These are phyloP conservation scores for Rhodamnia rubescens DNA, from an alignment of 345 rosid genomes.

Conservation along the genomic window DNA sequence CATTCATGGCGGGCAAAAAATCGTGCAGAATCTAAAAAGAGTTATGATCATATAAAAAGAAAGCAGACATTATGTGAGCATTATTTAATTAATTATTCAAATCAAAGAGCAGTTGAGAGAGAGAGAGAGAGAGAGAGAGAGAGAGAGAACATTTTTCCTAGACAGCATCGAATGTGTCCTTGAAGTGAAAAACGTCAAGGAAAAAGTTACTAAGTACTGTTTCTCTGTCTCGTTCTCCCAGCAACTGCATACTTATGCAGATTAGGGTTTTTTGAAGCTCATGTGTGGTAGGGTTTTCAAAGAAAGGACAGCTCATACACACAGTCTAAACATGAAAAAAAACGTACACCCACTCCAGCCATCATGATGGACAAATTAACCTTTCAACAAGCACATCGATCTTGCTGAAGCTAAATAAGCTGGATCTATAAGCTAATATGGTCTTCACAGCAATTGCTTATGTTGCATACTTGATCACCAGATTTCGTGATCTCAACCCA, in stretches of 20 bases:
- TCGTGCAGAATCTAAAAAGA: conserved; percentile 6
- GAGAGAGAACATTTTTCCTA: neutral
- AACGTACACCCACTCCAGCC: neutral
- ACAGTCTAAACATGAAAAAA: neutral
- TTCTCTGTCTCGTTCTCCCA: neutral
- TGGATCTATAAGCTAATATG: neutral
- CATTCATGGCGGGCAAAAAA: conserved; percentile 10
- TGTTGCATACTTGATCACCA: neutral
- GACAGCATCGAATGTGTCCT: conserved; percentile 2
- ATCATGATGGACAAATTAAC: neutral
- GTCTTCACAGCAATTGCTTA: neutral
- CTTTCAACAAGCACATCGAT: neutral
- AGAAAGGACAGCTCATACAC: neutral
- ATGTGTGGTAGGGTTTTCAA: conserved; percentile 18
- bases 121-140: neutral
- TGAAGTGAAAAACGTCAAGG: neutral
- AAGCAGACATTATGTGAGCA: neutral
- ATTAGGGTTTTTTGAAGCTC: conserved; percentile 37
- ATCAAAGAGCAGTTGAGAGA: neutral
- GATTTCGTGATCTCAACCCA: neutral
- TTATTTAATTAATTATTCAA: neutral
- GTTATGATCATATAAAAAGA: neutral
- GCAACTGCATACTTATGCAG: neutral
- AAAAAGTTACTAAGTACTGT: conserved; percentile 2
- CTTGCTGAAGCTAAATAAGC: neutral